These are phyloP conservation scores for Mycena chlorophos DNA, from an alignment of 768 basidiomycete species.

Conservation along the genomic window DNA sequence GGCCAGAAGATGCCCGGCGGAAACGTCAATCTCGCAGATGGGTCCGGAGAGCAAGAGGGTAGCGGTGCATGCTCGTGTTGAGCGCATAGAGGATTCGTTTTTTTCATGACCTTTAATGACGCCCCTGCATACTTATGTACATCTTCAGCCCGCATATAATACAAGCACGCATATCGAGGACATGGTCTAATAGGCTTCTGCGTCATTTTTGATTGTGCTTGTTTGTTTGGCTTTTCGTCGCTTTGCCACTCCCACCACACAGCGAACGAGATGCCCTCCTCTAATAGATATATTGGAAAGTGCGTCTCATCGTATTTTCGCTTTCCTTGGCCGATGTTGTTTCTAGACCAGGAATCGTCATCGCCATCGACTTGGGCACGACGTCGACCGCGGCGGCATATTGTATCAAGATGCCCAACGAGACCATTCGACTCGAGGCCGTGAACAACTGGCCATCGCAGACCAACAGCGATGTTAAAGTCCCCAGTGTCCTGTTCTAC, in stretches of 20 bases:
- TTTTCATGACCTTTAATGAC: conserved; percentile 3
- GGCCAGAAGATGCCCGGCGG: conserved; percentile 19
- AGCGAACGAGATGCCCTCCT: no score
- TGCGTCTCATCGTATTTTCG: no score
- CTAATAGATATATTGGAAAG: no score
- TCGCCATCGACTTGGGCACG: not conserved
- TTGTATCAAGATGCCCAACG: not conserved
- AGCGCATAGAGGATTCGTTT: not conserved
- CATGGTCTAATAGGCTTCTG: no score
- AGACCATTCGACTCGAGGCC: not conserved
- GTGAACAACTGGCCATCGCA: not conserved
- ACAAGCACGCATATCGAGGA: not conserved
- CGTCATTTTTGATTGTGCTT: no score
- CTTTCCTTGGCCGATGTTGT: no score
- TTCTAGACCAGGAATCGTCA: not conserved
- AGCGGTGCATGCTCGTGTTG: conserved; percentile 21
- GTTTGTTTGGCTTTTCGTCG: no score
- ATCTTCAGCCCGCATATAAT: conserved; percentile 2
- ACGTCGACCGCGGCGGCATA: not conserved
- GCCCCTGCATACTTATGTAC: conserved; percentile 21
- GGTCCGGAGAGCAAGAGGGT: conserved; percentile 4
- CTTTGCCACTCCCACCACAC: no score
- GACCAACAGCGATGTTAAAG: not conserved
- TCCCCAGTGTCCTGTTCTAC: not conserved
- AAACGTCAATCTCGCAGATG: conserved; percentile 16